Base-by-base conservation (phyloP, 768 basidiomycete species). In the Phallus indusiatus region DNA sequence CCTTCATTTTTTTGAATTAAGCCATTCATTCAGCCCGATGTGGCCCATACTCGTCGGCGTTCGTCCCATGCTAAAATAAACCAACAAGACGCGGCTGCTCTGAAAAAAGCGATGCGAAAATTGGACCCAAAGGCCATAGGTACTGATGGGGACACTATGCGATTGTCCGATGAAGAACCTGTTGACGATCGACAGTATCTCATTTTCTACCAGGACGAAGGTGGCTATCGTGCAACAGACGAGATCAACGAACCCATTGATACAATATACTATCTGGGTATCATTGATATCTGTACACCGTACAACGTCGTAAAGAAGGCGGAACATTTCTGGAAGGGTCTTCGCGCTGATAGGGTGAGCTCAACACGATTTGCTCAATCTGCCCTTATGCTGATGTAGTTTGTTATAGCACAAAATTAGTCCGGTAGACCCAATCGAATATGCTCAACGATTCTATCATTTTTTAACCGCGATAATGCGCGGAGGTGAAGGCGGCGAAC, bases 271-370 rank as follows among this genome's bases (percentile, higher is more conserved):
- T 97, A 97, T 70, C 76, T 97, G 9, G 95, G 96, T 21, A 81
- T 99, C 56, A 99, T 99, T 67, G 96, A 99, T 71, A 98, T 97
- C 63, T 74, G 94, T 61, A 98, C 96, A 22, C 95, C 94, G 1
- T 99, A 91, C 70, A 81, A 77, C 18, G 64, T 70, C 18, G 64
- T 80, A 61, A 99, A 99, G 78, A 83, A 82, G 69, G 56, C 86
- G 18, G 96, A 99, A 71, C 86, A 90, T 70, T 75, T 91, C 59
- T 98, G 92, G 90, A 95, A 96, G 74, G 90, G 93, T 24, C 70
- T 96, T 65, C 79, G 78, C 11, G 86, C 88, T 35, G 94, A 96
- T 75, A 74, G 88, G 65, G 94, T 96, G 65, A 69, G 92, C 83
- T 7, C 17, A 28, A 7, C 28, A 34, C 18, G 0, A n/a, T 58